Evolutionary conservation across 768 basidiomycete genomes (phyloP).

Genomic region (Russula sp.): DNA sequence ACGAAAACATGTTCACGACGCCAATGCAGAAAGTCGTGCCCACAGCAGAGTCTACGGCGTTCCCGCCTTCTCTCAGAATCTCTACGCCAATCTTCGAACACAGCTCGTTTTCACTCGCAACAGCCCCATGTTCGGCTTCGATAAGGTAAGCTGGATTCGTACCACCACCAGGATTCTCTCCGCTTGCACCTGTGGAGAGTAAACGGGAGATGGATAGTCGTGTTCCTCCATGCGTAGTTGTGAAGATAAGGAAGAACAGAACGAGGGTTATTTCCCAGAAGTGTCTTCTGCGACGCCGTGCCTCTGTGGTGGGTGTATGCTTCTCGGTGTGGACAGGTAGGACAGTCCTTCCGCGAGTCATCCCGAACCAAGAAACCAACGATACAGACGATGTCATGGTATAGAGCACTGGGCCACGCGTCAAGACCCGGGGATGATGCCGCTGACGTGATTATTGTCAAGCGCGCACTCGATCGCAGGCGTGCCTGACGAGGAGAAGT

Average conservation of each 20-base stretch:
- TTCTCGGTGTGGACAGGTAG: not conserved
- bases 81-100: constrained; percentile 85
- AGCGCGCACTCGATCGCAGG: not conserved
- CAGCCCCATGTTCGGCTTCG: constrained; percentile 70
- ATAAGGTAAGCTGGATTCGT: constrained; percentile 51
- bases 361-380: not conserved
- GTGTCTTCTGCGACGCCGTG: not conserved
- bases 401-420: not conserved
- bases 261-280: not conserved
- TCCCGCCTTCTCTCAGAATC: constrained; percentile 75
- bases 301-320: not conserved
- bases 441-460: not conserved
- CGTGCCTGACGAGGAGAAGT: not conserved
- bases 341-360: not conserved
- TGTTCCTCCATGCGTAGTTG: not conserved
- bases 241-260: not conserved
- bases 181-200: constrained; percentile 7
- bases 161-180: not conserved
- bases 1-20: constrained; percentile 90
- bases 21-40: constrained; percentile 73
- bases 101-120: constrained; percentile 79
- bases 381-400: not conserved
- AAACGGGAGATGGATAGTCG: not conserved
- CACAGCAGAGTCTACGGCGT: constrained; percentile 85
- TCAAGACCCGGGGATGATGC: not conserved